phyloP scores from a whole-genome alignment of 257 asterid species.

The Solanum habrochaites region DNA sequence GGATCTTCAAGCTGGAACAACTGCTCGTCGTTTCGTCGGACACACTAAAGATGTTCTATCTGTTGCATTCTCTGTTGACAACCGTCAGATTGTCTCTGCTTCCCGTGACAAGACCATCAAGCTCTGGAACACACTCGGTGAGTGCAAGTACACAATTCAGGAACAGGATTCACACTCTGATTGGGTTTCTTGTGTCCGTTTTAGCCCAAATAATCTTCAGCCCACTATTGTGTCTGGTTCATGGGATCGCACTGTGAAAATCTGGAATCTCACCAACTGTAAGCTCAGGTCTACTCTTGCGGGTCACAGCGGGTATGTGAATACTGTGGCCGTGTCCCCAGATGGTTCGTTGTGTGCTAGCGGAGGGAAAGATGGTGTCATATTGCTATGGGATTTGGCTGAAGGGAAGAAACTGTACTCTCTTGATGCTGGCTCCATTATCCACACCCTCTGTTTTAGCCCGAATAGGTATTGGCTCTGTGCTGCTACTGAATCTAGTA shows the following conservation, averaged over 20 bases:
- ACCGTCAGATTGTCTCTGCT: conserved; percentile 13
- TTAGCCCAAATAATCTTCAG: conserved; percentile 40
- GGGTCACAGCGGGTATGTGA: conserved; percentile 16
- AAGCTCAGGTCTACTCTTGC: conserved; percentile 25
- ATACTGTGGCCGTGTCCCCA: conserved; percentile 14
- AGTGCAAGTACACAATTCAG: conserved; percentile 55
- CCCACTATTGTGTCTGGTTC: conserved; percentile 67
- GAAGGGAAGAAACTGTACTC: conserved; percentile 2
- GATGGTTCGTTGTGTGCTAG: conserved; percentile 14
- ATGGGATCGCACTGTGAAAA: conserved; percentile 61
- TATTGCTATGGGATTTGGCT: conserved; percentile 50
- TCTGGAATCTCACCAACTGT: conserved; percentile 59
- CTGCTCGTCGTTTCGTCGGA: conserved; percentile 80
- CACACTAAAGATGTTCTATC: conserved; percentile 84
- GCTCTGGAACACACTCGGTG: conserved; percentile 28
- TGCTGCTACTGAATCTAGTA: conserved; percentile 35
- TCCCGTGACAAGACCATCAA: conserved; percentile 14
- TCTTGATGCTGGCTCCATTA: not conserved
- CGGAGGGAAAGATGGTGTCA: conserved; percentile 13
- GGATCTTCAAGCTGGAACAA: conserved; percentile 61
- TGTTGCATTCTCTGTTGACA: conserved; percentile 54
- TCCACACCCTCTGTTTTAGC: conserved; percentile 8
- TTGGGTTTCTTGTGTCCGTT: conserved; percentile 69
- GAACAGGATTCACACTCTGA: conserved; percentile 46
- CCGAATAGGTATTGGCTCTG: conserved; percentile 11